Base-by-base conservation (phyloP, 192 early-diverging fungal genomes). In the Paraglomus occultum region DNA sequence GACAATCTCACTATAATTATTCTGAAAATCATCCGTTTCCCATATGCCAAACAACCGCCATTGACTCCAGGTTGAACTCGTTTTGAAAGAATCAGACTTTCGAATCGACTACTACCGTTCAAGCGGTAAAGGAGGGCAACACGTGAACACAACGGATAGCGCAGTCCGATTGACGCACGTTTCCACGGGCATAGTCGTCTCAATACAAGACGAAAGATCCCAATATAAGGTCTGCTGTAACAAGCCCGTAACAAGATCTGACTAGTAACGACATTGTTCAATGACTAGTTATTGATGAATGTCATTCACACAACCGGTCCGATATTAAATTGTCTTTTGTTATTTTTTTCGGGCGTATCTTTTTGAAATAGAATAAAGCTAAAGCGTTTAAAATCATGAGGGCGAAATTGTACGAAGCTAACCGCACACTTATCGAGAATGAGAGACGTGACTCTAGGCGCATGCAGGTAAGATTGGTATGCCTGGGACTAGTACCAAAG, bases 91-190 rank as follows among this genome's bases (percentile, higher is more conserved):
- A 17, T 71, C 76, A 0, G 90, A 91, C 57, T 73, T 93, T 6
- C 79, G 87, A 1, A 82, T 92, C 31, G 92, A 93, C 62, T 82
- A 86, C 39, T 91, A 85, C 68, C 79, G 92, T 6, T 87, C 92
- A 23, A 88, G 86, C 12, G 92, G 92, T 11, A 84, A 87, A n/a
- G 92, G 92, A n/a, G 92, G 92, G 14, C 92, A 93, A 84, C 95
- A 96, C 73, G 95, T 97, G 7, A 99, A 97, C 61, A 97, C 90
- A 4, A 97, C 96, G 0, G 95, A 97, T 61, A 91, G 89, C 71
- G 95, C 96, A 7, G 94, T 97, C 64, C 85, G 95, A 6, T 84
- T 99, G 38, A 95, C 92, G 8, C 97, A 99, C 80, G 70, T 96
- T 20, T 92, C 97, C 7, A 94, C 94, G 4, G 95, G 95, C 0